Evolutionary conservation across 176 grass and related monocot species (phyloP), one percentile per base, ranked within the genome.

Genomic region (Tuctoria greenei): DNA sequence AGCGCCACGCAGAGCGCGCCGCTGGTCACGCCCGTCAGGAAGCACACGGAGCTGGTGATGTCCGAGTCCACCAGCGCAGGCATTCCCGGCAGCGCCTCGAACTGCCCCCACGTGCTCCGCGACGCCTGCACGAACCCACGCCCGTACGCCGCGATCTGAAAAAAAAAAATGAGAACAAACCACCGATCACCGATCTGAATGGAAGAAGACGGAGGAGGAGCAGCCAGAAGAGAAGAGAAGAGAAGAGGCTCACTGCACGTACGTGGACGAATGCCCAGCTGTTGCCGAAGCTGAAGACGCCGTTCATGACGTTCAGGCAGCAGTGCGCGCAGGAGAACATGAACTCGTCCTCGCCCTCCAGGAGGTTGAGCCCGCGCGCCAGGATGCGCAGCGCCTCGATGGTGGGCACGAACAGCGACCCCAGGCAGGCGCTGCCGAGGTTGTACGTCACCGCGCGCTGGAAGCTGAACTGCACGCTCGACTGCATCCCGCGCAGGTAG

Each of bases 401-500:
- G 77, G 85, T 80, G 28, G 95, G 95, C 17, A 99, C 92, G 72
- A 99, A 85, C 20, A 99, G 86, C 7, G 95, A 99, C 5, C 95
- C 95, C 26, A 95, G 88, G 85, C 92, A 99, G 16, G 95, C 95
- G 75, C 95, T 95, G 76, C 95, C 95, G 17, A 99, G 90, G 79
- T 92, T 99, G 77, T 88, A 85, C 11, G 87, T 78, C 35, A 92
- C 73, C 18, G 95, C 92, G n/a, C 95, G 95, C 72, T 99, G 95
- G 85, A 99, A 99, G 90, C 95, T 87, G 82, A 99, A 90, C 77
- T 92, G 55, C 15, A 90, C 90, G 74, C 43, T 95, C 5, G 89
- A 99, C 82, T 99, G 91, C 95, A 99, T 99, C 18, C 95, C 95
- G n/a, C 95, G 85, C 4, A 99, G 87, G 83, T 99, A 99, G 88